Evolutionary conservation across 495 filamentous ascomycete genomes (phyloP), one percentile per base, ranked within the genome.

Genomic region (Neurospora africana): DNA sequence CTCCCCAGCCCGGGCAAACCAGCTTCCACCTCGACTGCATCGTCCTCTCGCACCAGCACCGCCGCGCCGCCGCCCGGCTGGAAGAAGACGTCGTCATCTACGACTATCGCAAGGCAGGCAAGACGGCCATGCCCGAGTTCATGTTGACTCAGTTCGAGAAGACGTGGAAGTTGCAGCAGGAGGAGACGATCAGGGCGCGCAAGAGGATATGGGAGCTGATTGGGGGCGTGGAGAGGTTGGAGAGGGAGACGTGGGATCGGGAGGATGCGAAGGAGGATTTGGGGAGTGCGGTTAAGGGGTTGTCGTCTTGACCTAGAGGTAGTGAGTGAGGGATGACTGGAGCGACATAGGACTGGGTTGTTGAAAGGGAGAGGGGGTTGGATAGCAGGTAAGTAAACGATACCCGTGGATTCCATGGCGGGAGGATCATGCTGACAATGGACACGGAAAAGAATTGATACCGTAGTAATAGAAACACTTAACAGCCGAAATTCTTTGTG

Each of bases 11-110:
- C 3, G 74, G 71, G 4, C 73, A 79, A 38, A 82, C 79, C 35
- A 76, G 78, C 15, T 81, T 85, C 65, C 71, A 81, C 23, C 83
- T 91, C 5, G 87, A 89, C 75, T 86, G 87, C 73, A 70, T 89
- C 15, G 87, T 98, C 35, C 79, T 97, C 17, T 96, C 92, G 6
- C 94, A 99, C 81, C 83, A 87, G 41, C 89, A 92, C 74, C 89
- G 90, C 76, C 87, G 95, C 19, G 85, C 89, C n/a, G 91, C 93
- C 3, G 93, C 94, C 30, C 81, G 89, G 43, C 91, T 93, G 71
- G 82, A 89, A 21, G 95, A 98, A 82, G 93, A 96, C 74, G 88
- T 93, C 68, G 91, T 95, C 4, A 82, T 93, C 0, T 98, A 97
- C 81, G 91, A 98, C 81, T 98, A 98, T 79, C 83, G 80, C 65